phyloP scores from a whole-genome alignment of 148 eudicot species.

The Hydrangea macrophylla region DNA sequence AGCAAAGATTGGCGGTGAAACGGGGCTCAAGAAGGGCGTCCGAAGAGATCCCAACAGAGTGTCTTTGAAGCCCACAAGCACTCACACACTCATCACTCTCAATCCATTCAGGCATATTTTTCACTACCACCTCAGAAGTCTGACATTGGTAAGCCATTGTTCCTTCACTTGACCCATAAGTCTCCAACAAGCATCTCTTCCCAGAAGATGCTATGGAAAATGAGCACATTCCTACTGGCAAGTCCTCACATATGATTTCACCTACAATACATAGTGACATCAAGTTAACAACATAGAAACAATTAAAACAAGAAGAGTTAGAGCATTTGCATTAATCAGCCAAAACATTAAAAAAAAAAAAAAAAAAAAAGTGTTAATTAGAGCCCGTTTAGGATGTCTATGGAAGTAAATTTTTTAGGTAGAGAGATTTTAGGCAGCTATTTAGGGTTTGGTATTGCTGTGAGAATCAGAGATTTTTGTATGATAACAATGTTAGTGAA shows the following conservation, averaged over 20 bases:
- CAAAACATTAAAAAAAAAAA: too few relatives aligned
- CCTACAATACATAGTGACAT: too few relatives aligned
- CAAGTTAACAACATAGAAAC: too few relatives aligned
- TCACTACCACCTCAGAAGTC: constrained; percentile 28
- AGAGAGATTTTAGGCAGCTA: too few relatives aligned
- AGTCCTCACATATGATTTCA: constrained; percentile 25
- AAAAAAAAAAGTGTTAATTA: too few relatives aligned
- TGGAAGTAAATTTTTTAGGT: too few relatives aligned
- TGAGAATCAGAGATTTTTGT: too few relatives aligned
- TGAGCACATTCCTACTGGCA: constrained; percentile 20
- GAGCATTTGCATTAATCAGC: not conserved
- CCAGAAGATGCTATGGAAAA: constrained; percentile 29
- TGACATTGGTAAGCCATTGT: constrained; percentile 7
- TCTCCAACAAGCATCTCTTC: constrained; percentile 31
- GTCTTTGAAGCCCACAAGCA: constrained; percentile 30
- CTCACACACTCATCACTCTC: constrained; percentile 29
- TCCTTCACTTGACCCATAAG: not conserved
- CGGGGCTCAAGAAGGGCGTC: constrained; percentile 23
- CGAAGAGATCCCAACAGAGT: constrained; percentile 30
- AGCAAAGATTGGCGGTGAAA: constrained; percentile 25
- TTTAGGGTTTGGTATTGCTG: too few relatives aligned
- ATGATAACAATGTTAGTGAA: too few relatives aligned
- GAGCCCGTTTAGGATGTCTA: too few relatives aligned
- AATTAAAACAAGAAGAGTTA: not conserved
- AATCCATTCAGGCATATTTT: constrained; percentile 19